phyloP scores from a whole-genome alignment of 305 asterid genomes.

The Coffea humblotiana region DNA sequence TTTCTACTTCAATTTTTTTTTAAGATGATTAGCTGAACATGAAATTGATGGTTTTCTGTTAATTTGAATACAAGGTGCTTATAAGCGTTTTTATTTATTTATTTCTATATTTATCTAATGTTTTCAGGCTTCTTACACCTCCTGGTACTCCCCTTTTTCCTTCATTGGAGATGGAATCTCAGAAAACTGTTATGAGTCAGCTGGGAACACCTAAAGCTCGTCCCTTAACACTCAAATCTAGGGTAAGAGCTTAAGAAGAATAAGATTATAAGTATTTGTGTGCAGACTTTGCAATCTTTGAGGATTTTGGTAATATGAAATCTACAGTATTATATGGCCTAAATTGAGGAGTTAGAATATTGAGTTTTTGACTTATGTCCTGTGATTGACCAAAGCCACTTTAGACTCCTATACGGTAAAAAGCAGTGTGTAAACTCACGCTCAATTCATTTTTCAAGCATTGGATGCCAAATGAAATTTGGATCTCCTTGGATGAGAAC shows the following conservation, averaged over 20 bases:
- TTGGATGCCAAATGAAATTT: background rate
- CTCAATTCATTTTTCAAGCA: background rate
- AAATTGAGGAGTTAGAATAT: background rate
- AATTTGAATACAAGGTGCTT: conserved; percentile 4
- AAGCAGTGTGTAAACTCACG: background rate
- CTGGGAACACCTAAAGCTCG: conserved; percentile 76
- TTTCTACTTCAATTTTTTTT: background rate
- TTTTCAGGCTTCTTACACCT: conserved; percentile 93
- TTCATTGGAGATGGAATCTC: conserved; percentile 87
- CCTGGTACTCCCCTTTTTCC: conserved; percentile 99
- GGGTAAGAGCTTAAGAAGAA: conserved; percentile 82
- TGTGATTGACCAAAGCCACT: background rate
- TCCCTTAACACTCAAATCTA: conserved; percentile 72
- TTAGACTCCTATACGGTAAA: conserved; percentile 1
- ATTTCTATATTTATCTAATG: background rate
- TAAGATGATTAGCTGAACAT: too few species aligned
- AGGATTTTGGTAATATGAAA: background rate
- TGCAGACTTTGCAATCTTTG: background rate
- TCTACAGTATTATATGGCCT: background rate
- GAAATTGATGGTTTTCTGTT: conserved; percentile 1
- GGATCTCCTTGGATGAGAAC: background rate
- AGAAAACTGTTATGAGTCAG: conserved; percentile 71
- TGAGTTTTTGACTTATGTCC: background rate
- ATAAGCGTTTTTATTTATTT: background rate
- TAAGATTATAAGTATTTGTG: background rate